Conservation (phyloP, 2,329 filamentous ascomycete species). For the Penicillium sp. region DNA sequence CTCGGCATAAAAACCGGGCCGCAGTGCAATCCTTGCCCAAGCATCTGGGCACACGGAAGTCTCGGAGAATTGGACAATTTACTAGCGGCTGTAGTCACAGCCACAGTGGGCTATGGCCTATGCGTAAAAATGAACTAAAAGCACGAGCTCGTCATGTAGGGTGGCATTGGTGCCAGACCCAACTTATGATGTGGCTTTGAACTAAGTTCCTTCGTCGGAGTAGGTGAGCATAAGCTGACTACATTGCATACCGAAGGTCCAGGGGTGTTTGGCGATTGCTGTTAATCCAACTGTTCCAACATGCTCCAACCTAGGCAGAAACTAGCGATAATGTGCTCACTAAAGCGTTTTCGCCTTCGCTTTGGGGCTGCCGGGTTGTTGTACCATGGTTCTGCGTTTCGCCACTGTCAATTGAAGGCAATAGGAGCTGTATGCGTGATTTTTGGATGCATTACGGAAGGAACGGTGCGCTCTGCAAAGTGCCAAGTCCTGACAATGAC, state of each 20-base stretch:
- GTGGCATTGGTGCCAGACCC: not conserved
- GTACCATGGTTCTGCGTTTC: not conserved
- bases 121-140: not conserved
- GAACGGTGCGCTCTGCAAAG: not conserved
- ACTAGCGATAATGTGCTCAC: not conserved
- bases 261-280: not conserved
- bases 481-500: not conserved
- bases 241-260: not conserved
- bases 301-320: not conserved
- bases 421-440: not conserved
- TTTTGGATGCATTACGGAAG: not conserved
- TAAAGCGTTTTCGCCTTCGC: not conserved
- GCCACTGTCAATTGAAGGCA: not conserved
- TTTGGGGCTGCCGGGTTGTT: not conserved
- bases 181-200: not conserved
- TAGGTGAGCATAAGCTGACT: not conserved
- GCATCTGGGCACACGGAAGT: not conserved
- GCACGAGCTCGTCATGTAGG: not conserved
- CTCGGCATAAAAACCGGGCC: not conserved
- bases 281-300: too few relatives aligned
- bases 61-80: not conserved
- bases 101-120: too few relatives aligned
- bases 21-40: not conserved
- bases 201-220: not conserved
- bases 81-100: not conserved